Evolutionary conservation across 2,329 filamentous ascomycete species (phyloP).

Genomic region (Talaromyces amestolkiae): DNA sequence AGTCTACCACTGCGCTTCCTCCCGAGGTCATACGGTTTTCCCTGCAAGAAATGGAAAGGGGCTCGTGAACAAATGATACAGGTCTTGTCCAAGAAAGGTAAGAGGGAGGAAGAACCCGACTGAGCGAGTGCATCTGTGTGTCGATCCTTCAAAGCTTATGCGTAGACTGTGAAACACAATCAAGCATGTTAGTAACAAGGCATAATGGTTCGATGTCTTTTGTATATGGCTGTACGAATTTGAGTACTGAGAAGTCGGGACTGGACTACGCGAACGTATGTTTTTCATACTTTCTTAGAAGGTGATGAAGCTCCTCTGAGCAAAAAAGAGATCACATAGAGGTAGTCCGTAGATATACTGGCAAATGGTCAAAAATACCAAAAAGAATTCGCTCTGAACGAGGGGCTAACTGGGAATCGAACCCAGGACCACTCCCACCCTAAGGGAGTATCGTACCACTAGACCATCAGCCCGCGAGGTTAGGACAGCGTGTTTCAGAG

Average conservation of each 20-base stretch:
- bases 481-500: neutral
- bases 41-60: neutral
- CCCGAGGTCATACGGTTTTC: neutral
- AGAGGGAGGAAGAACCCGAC: neutral
- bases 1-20: neutral
- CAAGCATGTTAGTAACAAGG: neutral
- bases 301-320: neutral
- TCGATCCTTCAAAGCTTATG: neutral
- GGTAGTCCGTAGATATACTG: neutral
- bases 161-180: neutral
- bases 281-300: neutral
- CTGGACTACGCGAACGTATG: neutral
- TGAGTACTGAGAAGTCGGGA: no score
- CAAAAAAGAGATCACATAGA: neutral
- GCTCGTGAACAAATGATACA: neutral
- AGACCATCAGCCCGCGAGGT: slow-evolving; percentile 7
- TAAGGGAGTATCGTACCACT: slow-evolving; percentile 15
- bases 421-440: slow-evolving; percentile 14
- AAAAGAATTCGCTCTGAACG: neutral
- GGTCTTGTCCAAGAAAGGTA: neutral
- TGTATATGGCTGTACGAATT: neutral
- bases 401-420: slow-evolving; percentile 13
- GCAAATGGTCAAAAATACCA: neutral
- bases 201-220: neutral
- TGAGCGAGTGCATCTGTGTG: neutral